These are phyloP conservation scores for Pichia deserticola DNA, from an alignment of 805 yeast species.

Conservation along the genomic window DNA sequence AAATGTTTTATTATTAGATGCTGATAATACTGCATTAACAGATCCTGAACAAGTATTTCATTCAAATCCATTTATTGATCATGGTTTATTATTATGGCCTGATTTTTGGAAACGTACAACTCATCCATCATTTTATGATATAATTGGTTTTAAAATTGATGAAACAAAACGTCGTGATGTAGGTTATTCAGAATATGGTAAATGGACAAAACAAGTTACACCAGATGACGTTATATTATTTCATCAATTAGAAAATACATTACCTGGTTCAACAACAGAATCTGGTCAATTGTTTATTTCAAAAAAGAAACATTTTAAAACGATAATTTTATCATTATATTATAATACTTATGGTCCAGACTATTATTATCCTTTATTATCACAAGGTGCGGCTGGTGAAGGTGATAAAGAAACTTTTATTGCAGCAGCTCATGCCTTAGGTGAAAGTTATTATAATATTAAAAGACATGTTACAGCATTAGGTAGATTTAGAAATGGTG, in stretches of 20 bases:
- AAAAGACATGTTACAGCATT: constrained; percentile 48
- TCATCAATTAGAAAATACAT: constrained; percentile 54
- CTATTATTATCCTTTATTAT: constrained; percentile 45
- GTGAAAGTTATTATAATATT: constrained; percentile 53
- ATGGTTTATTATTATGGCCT: constrained; percentile 61
- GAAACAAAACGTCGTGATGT: constrained; percentile 7
- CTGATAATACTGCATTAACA: constrained; percentile 35
- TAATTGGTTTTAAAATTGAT: constrained; percentile 34
- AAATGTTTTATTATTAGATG: constrained; percentile 34
- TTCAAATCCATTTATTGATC: constrained; percentile 35
- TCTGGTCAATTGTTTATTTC: constrained; percentile 58
- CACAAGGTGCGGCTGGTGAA: constrained; percentile 43
- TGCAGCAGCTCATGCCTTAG: constrained; percentile 48
- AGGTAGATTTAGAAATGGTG: constrained; percentile 38
- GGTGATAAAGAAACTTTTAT: constrained; percentile 58
- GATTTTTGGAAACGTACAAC: constrained; percentile 65
- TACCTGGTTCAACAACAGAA: constrained; percentile 59
- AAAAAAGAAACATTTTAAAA: constrained; percentile 45
- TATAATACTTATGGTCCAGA: constrained; percentile 56
- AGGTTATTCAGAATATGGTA: constrained; percentile 6
- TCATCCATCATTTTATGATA: constrained; percentile 48
- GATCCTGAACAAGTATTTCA: constrained; percentile 27
- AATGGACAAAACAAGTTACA: constrained; percentile 41
- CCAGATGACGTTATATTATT: constrained; percentile 34
- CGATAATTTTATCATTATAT: constrained; percentile 47